These are phyloP conservation scores for Albatrellus ellisii DNA, from an alignment of 768 basidiomycete species.

Conservation along the genomic window DNA sequence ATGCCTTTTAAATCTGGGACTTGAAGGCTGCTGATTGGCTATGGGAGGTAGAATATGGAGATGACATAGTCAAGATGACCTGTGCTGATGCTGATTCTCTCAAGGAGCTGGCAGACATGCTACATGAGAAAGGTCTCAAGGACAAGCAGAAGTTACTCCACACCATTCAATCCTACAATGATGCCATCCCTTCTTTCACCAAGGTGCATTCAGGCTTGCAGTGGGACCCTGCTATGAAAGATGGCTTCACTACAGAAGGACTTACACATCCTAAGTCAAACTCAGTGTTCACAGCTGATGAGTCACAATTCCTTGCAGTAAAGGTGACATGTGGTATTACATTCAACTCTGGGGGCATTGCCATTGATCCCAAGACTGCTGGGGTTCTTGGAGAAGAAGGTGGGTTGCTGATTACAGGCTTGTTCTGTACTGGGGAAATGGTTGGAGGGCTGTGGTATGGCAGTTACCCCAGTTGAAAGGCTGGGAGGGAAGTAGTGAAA, in stretches of 20 bases:
- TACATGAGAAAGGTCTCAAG: constrained; percentile 32
- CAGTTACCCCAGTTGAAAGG: constrained; percentile 59
- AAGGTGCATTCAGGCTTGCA: constrained; percentile 20
- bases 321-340: constrained; percentile 60
- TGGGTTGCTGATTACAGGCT: constrained; percentile 31
- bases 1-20: constrained; percentile 58
- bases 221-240: constrained; percentile 59
- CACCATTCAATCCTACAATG: constrained; percentile 39
- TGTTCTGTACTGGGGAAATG: constrained; percentile 61
- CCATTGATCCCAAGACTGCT: constrained; percentile 40
- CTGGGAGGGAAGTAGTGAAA: constrained; percentile 36
- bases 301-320: constrained; percentile 47
- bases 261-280: constrained; percentile 46
- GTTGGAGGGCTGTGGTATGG: constrained; percentile 48
- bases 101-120: constrained; percentile 35
- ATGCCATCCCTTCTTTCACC: constrained; percentile 27
- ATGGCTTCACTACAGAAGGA: constrained; percentile 39
- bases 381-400: constrained; percentile 33
- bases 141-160: constrained; percentile 27
- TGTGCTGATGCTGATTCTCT: constrained; percentile 31
- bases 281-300: constrained; percentile 47
- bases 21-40: constrained; percentile 28
- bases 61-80: constrained; percentile 44
- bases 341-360: constrained; percentile 61
- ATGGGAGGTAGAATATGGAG: constrained; percentile 53